phyloP scores from a whole-genome alignment of 1,284 basidiomycete genomes.

The Rhizopogon parksii region DNA sequence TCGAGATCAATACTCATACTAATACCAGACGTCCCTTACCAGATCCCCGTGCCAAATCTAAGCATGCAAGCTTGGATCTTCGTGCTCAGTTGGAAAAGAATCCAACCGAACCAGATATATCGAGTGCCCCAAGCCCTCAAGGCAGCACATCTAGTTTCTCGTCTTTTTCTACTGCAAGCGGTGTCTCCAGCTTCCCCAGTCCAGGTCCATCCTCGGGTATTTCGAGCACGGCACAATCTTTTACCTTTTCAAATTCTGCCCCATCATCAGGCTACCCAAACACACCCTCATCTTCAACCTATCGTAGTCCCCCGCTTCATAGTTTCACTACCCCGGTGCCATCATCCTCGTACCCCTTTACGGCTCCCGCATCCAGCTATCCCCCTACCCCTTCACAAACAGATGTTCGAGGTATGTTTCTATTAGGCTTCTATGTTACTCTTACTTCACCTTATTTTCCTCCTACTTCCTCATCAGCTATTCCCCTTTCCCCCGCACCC shows the following conservation, averaged over 20 bases:
- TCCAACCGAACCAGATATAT: slow-evolving; percentile 12
- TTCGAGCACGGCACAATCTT: not conserved
- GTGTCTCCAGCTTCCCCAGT: not conserved
- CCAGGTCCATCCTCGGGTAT: not conserved
- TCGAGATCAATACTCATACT: slow-evolving; percentile 4
- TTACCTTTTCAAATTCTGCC: not conserved
- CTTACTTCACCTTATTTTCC: not conserved
- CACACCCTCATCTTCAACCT: not conserved
- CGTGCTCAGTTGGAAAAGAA: slow-evolving; percentile 3
- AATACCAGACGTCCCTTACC: slow-evolving; percentile 21
- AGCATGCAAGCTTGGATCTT: slow-evolving; percentile 22
- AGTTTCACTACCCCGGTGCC: not conserved
- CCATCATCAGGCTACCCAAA: not conserved
- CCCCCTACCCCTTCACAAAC: not conserved
- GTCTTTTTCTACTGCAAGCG: not conserved
- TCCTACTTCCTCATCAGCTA: not conserved
- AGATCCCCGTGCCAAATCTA: slow-evolving; percentile 16
- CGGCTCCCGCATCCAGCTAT: not conserved
- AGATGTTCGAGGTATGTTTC: not conserved
- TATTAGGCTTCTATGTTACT: no score
- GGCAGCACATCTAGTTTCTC: not conserved
- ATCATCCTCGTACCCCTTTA: no score
- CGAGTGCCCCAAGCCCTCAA: not conserved
- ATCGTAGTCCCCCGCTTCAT: not conserved
- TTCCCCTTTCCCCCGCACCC: slow-evolving; percentile 4